A percentile compares a stretch with the other conserved stretches of the same genome.
These are phyloP conservation scores for Fusarium sp. DNA, from an alignment of 2,329 filamentous ascomycete species.

Conservation along the genomic window DNA sequence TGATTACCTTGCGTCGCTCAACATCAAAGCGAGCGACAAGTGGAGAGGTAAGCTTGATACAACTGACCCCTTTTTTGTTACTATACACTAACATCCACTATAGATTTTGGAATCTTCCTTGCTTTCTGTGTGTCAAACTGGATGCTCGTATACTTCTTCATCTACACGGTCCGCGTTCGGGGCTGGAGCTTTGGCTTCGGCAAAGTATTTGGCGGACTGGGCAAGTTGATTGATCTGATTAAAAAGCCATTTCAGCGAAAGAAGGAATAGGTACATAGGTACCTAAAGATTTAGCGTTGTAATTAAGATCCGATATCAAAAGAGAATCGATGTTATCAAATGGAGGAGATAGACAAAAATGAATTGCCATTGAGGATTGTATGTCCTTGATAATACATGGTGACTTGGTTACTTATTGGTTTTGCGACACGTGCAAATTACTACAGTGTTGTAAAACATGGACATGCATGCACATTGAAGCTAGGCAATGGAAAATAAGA, in stretches of 20 bases:
- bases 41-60: slow-evolving; percentile 60
- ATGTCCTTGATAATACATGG: neutral
- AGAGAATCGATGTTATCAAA: neutral
- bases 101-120: slow-evolving; percentile 77
- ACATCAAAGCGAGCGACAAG: slow-evolving; percentile 67
- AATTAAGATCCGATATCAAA: neutral
- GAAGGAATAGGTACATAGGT: slow-evolving; percentile 8
- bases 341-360: slow-evolving; percentile 3
- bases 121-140: slow-evolving; percentile 79
- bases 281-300: neutral
- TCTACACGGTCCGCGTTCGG: slow-evolving; percentile 77
- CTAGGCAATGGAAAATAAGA: slow-evolving; percentile 19
- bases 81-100: neutral
- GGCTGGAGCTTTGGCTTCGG: slow-evolving; percentile 79
- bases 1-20: slow-evolving; percentile 73
- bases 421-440: neutral
- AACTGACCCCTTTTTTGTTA: neutral
- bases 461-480: neutral
- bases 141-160: slow-evolving; percentile 80
- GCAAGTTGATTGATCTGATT: slow-evolving; percentile 35
- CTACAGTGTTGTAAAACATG: neutral
- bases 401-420: neutral
- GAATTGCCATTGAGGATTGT: neutral
- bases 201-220: slow-evolving; percentile 33
- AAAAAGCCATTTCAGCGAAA: slow-evolving; percentile 42